These are phyloP conservation scores for Xylaria longipes DNA, from an alignment of 495 filamentous ascomycete genomes.

Conservation along the genomic window DNA sequence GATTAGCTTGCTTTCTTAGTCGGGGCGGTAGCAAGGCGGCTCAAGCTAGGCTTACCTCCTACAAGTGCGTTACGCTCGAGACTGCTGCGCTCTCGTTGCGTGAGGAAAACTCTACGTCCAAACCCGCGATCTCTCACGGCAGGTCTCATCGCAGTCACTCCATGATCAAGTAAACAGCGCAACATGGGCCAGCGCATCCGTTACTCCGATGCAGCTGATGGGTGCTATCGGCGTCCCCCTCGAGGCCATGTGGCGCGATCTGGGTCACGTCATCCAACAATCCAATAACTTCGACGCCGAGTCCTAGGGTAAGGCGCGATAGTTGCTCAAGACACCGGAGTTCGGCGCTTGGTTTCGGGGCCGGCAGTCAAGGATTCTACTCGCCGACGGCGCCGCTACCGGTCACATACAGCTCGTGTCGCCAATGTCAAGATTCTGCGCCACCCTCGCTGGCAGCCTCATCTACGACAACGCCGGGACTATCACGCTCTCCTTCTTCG, in stretches of 20 bases:
- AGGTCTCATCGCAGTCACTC: background rate
- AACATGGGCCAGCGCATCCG: background rate
- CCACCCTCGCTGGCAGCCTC: background rate
- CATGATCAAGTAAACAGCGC: background rate
- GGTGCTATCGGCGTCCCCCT: background rate
- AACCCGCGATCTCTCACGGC: background rate
- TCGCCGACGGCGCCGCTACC: background rate
- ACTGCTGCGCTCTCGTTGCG: background rate
- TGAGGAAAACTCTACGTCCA: background rate
- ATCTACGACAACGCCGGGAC: background rate
- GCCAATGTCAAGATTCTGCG: background rate
- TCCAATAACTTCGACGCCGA: background rate
- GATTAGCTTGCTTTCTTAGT: background rate
- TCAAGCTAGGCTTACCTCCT: background rate
- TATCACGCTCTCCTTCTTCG: background rate
- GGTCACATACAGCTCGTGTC: background rate
- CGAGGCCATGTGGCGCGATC: background rate
- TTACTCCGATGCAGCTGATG: background rate
- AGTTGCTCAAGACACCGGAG: background rate
- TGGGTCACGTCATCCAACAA: background rate
- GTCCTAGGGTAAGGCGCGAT: background rate
- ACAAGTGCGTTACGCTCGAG: background rate
- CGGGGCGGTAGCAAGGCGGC: background rate
- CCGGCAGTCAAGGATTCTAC: background rate
- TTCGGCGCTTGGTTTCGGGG: background rate